phyloP scores from a whole-genome alignment of 2,329 filamentous ascomycete species.

The Clonostachys solani region DNA sequence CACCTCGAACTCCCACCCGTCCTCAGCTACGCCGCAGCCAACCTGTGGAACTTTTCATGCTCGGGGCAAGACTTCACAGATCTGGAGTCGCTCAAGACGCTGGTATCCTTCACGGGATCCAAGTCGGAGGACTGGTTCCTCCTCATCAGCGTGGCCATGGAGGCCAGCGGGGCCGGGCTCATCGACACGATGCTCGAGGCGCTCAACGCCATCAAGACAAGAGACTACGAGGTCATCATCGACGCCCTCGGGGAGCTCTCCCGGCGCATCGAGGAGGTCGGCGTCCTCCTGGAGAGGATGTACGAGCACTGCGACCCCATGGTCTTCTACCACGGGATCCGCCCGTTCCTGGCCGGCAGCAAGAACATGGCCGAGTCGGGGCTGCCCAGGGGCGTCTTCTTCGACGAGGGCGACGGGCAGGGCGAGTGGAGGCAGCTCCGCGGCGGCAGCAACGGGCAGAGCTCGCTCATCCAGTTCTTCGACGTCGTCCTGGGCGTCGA shows the following conservation, averaged over 20 bases:
- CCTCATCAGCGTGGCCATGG: conserved; percentile 83
- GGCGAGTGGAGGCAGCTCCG: conserved; percentile 71
- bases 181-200: conserved; percentile 77
- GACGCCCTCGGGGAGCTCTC: conserved; percentile 62
- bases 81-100: conserved; percentile 64
- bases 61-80: conserved; percentile 48
- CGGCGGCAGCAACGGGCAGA: conserved; percentile 93
- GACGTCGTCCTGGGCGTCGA: conserved; percentile 83
- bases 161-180: conserved; percentile 71
- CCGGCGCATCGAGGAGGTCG: conserved; percentile 64
- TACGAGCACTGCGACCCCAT: conserved; percentile 84
- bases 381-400: conserved; percentile 77
- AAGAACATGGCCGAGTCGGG: conserved; percentile 89
- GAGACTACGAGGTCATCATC: conserved; percentile 57
- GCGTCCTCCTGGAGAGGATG: conserved; percentile 71
- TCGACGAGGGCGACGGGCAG: conserved; percentile 67
- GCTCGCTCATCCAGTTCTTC: conserved; percentile 88
- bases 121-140: conserved; percentile 95
- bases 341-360: conserved; percentile 84
- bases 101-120: conserved; percentile 84
- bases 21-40: conserved; percentile 83
- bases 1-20: conserved; percentile 80
- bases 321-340: conserved; percentile 84
- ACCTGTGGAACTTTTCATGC: conserved; percentile 82
- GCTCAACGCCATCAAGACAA: conserved; percentile 60